Evolutionary conservation across 495 filamentous ascomycete species (phyloP).

Genomic region (Parathielavia appendiculata): DNA sequence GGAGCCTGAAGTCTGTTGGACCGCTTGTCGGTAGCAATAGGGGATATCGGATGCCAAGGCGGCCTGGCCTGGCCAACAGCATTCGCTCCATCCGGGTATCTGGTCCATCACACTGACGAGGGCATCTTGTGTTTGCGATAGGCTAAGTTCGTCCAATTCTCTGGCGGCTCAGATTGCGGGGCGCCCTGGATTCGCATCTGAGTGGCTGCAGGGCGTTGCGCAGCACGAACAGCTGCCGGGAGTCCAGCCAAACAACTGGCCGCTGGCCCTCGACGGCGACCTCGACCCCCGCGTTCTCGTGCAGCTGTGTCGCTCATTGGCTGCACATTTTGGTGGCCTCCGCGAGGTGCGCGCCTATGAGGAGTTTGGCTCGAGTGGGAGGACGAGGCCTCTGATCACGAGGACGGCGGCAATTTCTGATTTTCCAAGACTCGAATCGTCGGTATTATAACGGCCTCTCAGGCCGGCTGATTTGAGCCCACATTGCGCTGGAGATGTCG

Average conservation of each 20-base stretch:
- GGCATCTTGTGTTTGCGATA: constrained; percentile 3
- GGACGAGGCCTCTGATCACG: neutral
- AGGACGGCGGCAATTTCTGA: neutral
- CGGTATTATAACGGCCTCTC: neutral
- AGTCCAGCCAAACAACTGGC: too few relatives aligned
- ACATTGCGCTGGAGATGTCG: neutral
- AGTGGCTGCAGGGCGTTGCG: neutral
- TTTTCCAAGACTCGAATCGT: neutral
- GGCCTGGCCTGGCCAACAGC: neutral
- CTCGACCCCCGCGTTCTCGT: constrained; percentile 1
- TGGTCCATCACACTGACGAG: constrained; percentile 2
- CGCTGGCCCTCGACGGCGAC: neutral
- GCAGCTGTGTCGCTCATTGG: neutral
- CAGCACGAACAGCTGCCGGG: neutral
- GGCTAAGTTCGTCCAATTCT: neutral
- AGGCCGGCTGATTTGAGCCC: neutral
- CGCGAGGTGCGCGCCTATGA: neutral
- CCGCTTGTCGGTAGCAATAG: constrained; percentile 6
- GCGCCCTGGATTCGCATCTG: constrained; percentile 1
- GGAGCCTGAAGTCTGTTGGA: constrained; percentile 1
- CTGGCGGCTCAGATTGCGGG: constrained; percentile 6
- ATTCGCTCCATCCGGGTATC: neutral
- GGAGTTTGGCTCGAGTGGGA: neutral
- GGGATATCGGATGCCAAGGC: constrained; percentile 6
- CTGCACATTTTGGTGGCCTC: neutral